Evolutionary conservation across 768 basidiomycete species (phyloP).

Genomic region (Lentinula edodes): DNA sequence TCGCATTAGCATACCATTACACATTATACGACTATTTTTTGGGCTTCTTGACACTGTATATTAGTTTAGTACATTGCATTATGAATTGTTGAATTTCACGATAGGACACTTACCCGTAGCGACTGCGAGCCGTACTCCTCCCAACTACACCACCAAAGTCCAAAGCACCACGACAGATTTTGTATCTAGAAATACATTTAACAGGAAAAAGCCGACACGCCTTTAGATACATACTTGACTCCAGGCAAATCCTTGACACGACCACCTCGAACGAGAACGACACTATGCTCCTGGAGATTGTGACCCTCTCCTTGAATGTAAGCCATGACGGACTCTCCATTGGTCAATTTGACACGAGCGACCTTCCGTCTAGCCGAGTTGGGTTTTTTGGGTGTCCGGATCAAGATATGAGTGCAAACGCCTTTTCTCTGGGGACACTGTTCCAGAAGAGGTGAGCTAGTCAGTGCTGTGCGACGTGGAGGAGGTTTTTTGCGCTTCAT

Average conservation of each 20-base stretch:
- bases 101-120: conserved; percentile 69
- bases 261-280: conserved; percentile 92
- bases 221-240: conserved; percentile 62
- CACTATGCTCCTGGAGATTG: conserved; percentile 96
- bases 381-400: conserved; percentile 91
- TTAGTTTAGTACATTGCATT: conserved; percentile 6
- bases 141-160: conserved; percentile 91
- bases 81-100: not conserved
- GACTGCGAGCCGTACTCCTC: conserved; percentile 75
- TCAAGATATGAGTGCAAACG: conserved; percentile 78
- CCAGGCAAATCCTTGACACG: conserved; percentile 97
- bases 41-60: conserved; percentile 71
- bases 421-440: conserved; percentile 85
- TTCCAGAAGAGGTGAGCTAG: conserved; percentile 79
- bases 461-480: conserved; percentile 36
- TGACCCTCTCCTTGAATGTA: conserved; percentile 98
- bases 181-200: conserved; percentile 58
- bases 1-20: not conserved
- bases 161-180: conserved; percentile 86
- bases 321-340: conserved; percentile 84
- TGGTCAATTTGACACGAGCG: conserved; percentile 86
- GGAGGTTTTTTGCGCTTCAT: conserved; percentile 69
- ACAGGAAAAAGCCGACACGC: not conserved
- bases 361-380: conserved; percentile 99
- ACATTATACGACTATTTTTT: conserved; percentile 42